A percentile compares a stretch with the other conserved stretches of the same genome.
Conservation (phyloP, 345 rosid species). For the Acer campestre region DNA sequence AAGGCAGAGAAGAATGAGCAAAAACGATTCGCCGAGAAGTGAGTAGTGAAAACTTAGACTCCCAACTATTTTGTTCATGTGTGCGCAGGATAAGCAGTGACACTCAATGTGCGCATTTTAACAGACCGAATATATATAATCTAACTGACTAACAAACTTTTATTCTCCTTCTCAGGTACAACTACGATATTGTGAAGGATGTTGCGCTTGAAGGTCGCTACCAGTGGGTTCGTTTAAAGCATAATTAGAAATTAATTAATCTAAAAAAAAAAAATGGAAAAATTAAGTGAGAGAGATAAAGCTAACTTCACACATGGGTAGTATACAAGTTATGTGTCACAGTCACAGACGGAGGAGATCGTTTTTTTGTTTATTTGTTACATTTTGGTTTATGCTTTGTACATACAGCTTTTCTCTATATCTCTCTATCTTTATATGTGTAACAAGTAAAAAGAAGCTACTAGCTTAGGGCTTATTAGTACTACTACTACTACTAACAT, state of each 20-base stretch:
- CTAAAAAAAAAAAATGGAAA: background rate
- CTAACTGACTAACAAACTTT: constrained; percentile 42
- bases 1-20: constrained; percentile 56
- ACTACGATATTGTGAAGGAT: constrained; percentile 51
- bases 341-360: constrained; percentile 3
- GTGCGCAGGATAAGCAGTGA: constrained; percentile 38
- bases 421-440: background rate
- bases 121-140: constrained; percentile 9
- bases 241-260: background rate
- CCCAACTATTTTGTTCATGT: background rate
- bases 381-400: constrained; percentile 2
- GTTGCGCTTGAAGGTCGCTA: constrained; percentile 54
- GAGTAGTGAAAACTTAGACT: constrained; percentile 8
- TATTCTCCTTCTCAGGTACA: constrained; percentile 36
- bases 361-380: background rate
- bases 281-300: background rate
- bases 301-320: constrained; percentile 23
- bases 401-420: constrained; percentile 21
- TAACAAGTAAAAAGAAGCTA: background rate
- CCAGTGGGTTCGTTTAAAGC: constrained; percentile 56
- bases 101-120: constrained; percentile 24
- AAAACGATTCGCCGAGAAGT: constrained; percentile 54
- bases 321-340: constrained; percentile 19
- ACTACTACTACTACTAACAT: background rate
- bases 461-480: background rate